These are phyloP conservation scores for Kodamaea ohmeri DNA, from an alignment of 1,139 yeast genomes.

Conservation along the genomic window DNA sequence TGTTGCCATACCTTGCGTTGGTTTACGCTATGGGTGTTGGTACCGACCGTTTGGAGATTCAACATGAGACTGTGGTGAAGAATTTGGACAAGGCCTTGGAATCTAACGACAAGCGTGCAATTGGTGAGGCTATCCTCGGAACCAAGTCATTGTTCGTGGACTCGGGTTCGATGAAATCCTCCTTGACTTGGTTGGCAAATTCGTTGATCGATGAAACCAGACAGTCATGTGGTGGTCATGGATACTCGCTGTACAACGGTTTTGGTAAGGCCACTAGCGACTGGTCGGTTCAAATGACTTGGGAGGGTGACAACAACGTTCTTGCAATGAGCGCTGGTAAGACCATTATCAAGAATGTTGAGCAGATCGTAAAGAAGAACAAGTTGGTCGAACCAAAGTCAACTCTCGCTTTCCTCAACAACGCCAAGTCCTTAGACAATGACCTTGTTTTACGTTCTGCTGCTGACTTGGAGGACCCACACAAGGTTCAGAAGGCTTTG, in stretches of 20 bases:
- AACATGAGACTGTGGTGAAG: slow-evolving; percentile 50
- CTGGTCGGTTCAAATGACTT: slow-evolving; percentile 95
- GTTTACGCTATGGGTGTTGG: slow-evolving; percentile 78
- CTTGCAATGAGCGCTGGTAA: slow-evolving; percentile 82
- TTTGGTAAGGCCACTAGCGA: slow-evolving; percentile 86
- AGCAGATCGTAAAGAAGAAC: slow-evolving; percentile 29
- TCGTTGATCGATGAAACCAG: slow-evolving; percentile 81
- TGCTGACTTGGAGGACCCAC: slow-evolving; percentile 16
- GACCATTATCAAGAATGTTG: slow-evolving; percentile 60
- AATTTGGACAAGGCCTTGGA: slow-evolving; percentile 55
- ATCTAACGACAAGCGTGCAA: slow-evolving; percentile 40
- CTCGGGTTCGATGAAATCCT: slow-evolving; percentile 86
- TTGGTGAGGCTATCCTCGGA: slow-evolving; percentile 52
- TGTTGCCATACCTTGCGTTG: slow-evolving; percentile 75
- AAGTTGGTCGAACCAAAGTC: slow-evolving; percentile 30
- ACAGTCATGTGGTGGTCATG: slow-evolving; percentile 98
- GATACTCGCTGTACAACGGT: slow-evolving; percentile 86
- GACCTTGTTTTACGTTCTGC: slow-evolving; percentile 9
- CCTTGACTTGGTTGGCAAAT: slow-evolving; percentile 84
- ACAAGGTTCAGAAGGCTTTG: slow-evolving; percentile 18
- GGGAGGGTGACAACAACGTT: slow-evolving; percentile 96
- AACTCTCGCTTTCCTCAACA: slow-evolving; percentile 46
- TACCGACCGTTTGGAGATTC: slow-evolving; percentile 60
- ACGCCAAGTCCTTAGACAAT: slow-evolving; percentile 21
- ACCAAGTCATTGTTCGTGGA: slow-evolving; percentile 79